A percentile compares a stretch with the other conserved stretches of the same genome.
Conservation (phyloP, 106 monocot species). For the Acorus gramineus region DNA sequence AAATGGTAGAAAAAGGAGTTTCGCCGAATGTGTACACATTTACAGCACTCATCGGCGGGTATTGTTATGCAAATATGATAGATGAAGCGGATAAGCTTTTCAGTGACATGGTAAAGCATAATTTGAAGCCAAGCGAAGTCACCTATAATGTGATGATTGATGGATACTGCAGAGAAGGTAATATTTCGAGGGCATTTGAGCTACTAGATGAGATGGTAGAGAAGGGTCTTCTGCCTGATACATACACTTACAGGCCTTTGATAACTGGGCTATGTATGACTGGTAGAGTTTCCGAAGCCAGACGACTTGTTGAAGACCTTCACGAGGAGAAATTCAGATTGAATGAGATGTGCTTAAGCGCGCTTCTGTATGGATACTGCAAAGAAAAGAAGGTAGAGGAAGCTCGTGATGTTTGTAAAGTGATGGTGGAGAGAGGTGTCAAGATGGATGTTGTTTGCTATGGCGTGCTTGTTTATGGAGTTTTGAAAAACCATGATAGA, state of each 20-base stretch:
- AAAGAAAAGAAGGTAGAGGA: constrained; percentile 54
- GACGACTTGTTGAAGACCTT: constrained; percentile 50
- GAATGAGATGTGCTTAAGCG: constrained; percentile 58
- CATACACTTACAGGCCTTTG: constrained; percentile 71
- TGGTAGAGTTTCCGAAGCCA: constrained; percentile 50
- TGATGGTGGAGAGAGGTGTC: constrained; percentile 49
- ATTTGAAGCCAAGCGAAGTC: constrained; percentile 69
- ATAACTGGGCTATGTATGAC: constrained; percentile 53
- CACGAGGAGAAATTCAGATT: constrained; percentile 18
- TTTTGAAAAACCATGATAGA: constrained; percentile 28
- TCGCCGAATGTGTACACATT: constrained; percentile 59
- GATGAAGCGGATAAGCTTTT: constrained; percentile 48
- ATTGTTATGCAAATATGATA: constrained; percentile 54
- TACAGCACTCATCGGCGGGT: constrained; percentile 71
- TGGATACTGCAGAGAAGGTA: constrained; percentile 59
- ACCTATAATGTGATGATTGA: constrained; percentile 98
- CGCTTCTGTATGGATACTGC: constrained; percentile 69
- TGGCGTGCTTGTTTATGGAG: constrained; percentile 53
- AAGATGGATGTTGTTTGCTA: constrained; percentile 72
- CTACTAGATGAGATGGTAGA: constrained; percentile 63
- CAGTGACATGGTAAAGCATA: constrained; percentile 47
- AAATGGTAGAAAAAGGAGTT: constrained; percentile 52
- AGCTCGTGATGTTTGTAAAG: constrained; percentile 39
- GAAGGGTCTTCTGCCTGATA: constrained; percentile 62
- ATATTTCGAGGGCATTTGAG: constrained; percentile 50